Percentiles rank a stretch among this genome's conserved stretches.
Evolutionary conservation across 805 yeast genomes (phyloP).

Genomic region (Helenozyma rhizophorensis): DNA sequence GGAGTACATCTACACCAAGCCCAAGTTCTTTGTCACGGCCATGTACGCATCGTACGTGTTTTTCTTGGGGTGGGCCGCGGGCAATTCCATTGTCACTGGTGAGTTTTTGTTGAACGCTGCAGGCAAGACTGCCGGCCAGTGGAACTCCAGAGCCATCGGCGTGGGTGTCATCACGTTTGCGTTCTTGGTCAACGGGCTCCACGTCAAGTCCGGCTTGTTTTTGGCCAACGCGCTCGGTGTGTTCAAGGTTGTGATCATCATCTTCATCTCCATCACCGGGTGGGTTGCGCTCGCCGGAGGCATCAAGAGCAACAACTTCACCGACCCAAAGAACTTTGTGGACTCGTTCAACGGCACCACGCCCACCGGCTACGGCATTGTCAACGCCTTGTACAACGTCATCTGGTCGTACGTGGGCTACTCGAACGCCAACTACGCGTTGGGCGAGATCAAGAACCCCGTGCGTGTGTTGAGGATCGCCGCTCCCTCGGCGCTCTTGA

Average conservation of each 20-base stretch:
- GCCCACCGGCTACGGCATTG: conserved; percentile 65
- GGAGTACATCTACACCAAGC: conserved; percentile 65
- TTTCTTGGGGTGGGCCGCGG: conserved; percentile 81
- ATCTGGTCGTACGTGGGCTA: conserved; percentile 85
- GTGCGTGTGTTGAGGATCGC: conserved; percentile 63
- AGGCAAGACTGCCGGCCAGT: conserved; percentile 57
- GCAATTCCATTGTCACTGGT: conserved; percentile 77
- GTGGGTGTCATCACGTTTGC: conserved; percentile 70
- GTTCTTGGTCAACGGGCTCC: conserved; percentile 55
- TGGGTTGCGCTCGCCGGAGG: conserved; percentile 82
- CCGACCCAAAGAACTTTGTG: conserved; percentile 54
- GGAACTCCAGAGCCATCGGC: conserved; percentile 79
- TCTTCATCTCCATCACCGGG: conserved; percentile 70
- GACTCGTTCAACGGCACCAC: conserved; percentile 52
- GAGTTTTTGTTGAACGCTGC: conserved; percentile 75
- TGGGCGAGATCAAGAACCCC: conserved; percentile 76
- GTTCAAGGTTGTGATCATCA: conserved; percentile 67
- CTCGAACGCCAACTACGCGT: conserved; percentile 77
- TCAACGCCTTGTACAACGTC: conserved; percentile 73
- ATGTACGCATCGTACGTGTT: conserved; percentile 65
- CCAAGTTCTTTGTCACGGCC: conserved; percentile 58
- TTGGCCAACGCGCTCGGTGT: conserved; percentile 62
- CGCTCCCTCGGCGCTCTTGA: conserved; percentile 67
- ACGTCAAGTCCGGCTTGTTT: conserved; percentile 62
- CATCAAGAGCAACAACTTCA: conserved; percentile 41